A percentile compares a stretch with the other conserved stretches of the same genome.
Conservation (phyloP, 306 rosid genomes). For the Sicyos edulis region DNA sequence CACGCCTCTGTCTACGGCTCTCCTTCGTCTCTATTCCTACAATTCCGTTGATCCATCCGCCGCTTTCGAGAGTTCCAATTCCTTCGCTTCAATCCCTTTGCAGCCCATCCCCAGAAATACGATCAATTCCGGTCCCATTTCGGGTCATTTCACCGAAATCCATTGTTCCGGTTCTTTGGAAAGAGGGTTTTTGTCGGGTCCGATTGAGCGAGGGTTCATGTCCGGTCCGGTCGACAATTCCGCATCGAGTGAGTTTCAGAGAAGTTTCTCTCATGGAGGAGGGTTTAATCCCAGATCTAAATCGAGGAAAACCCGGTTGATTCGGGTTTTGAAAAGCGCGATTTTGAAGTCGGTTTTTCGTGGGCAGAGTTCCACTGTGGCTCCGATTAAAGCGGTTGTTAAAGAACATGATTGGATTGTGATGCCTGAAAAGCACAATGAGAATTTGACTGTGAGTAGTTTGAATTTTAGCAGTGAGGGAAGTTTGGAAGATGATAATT, state of each 20-base stretch:
- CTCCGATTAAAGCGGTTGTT: constrained; percentile 63
- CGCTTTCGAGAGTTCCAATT: constrained; percentile 85
- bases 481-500: constrained; percentile 79
- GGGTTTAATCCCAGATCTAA: constrained; percentile 44
- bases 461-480: constrained; percentile 85
- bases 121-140: constrained; percentile 62
- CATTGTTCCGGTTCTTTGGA: constrained; percentile 73
- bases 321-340: constrained; percentile 59
- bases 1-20: constrained; percentile 80
- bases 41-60: constrained; percentile 73
- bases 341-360: constrained; percentile 67
- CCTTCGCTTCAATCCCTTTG: constrained; percentile 84
- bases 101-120: constrained; percentile 70
- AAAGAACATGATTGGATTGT: constrained; percentile 75
- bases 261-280: constrained; percentile 83
- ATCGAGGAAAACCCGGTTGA: constrained; percentile 50
- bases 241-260: constrained; percentile 50
- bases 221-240: constrained; percentile 84
- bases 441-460: constrained; percentile 68
- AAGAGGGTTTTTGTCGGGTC: constrained; percentile 88
- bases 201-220: constrained; percentile 94
- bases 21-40: constrained; percentile 65
- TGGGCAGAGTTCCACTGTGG: constrained; percentile 62
- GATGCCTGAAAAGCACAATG: constrained; percentile 52
- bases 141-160: constrained; percentile 42